phyloP scores from a whole-genome alignment of 768 basidiomycete genomes.

The Leccinum boreale region DNA sequence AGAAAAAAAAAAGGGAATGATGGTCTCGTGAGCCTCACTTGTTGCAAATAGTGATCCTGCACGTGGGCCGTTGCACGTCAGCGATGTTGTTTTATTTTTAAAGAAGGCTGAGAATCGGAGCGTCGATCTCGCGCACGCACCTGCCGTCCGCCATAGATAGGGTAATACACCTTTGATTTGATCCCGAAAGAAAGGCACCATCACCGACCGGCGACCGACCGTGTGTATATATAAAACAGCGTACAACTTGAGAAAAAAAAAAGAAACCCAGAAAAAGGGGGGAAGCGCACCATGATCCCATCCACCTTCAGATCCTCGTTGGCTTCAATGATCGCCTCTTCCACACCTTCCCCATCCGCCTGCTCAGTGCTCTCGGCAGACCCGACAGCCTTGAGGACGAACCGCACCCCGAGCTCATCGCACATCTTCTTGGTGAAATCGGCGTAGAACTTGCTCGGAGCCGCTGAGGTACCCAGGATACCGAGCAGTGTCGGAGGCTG shows the following conservation, averaged over 20 bases:
- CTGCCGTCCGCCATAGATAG: constrained; percentile 89
- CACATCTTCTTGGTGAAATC: constrained; percentile 93
- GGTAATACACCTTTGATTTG: constrained; percentile 79
- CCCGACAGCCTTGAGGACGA: constrained; percentile 67
- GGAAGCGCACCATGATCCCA: constrained; percentile 84
- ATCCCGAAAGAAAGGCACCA: not conserved
- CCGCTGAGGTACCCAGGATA: constrained; percentile 81
- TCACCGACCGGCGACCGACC: not conserved
- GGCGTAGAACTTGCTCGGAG: constrained; percentile 78
- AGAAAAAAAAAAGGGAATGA: not conserved
- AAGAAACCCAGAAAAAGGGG: not conserved
- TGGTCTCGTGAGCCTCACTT: constrained; percentile 43
- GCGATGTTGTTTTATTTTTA: not conserved
- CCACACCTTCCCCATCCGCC: constrained; percentile 84
- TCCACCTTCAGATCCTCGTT: constrained; percentile 84
- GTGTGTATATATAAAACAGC: not conserved
- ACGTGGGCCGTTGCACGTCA: constrained; percentile 3
- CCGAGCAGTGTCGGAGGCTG: constrained; percentile 80
- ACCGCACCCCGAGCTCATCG: constrained; percentile 81
- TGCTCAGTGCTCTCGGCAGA: constrained; percentile 40
- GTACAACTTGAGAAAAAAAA: not conserved
- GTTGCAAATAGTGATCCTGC: constrained; percentile 96
- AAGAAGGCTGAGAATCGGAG: not conserved
- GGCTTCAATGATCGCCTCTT: constrained; percentile 93
- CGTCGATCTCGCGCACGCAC: constrained; percentile 38